Evolutionary conservation across 176 grass and related monocot species (phyloP).

Genomic region (Bonia amplexicaulis): DNA sequence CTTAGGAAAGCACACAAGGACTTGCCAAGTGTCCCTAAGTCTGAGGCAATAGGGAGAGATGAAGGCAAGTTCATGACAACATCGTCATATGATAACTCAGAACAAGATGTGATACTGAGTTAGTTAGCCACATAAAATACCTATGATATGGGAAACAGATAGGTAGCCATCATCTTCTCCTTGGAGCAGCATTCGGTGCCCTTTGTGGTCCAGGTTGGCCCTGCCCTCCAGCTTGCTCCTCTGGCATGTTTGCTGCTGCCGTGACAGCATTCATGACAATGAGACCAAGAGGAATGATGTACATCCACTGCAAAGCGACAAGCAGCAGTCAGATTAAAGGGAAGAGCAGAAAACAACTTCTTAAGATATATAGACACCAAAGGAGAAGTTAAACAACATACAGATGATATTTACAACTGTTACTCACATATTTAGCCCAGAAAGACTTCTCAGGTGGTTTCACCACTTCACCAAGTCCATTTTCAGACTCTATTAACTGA

Average conservation of each 20-base stretch:
- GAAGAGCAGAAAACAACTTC: neutral
- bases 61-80: neutral
- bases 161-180: conserved; percentile 70
- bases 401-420: neutral
- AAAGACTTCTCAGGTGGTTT: conserved; percentile 91
- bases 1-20: neutral
- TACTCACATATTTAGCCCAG: conserved; percentile 99
- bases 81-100: neutral
- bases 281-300: conserved; percentile 86
- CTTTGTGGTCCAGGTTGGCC: conserved; percentile 53
- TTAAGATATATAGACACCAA: neutral
- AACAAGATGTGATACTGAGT: neutral
- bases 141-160: conserved; percentile 12
- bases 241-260: conserved; percentile 76
- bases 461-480: conserved; percentile 67
- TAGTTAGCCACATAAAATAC: conserved; percentile 27
- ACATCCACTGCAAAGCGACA: conserved; percentile 88
- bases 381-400: neutral
- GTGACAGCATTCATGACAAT: conserved; percentile 93
- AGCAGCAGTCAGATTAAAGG: conserved; percentile 3
- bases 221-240: conserved; percentile 63
- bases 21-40: neutral
- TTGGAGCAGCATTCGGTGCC: conserved; percentile 58
- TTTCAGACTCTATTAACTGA: conserved; percentile 58
- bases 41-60: neutral